These are phyloP conservation scores for Pleomassaria siparia DNA, from an alignment of 2,329 filamentous ascomycete genomes.

Conservation along the genomic window DNA sequence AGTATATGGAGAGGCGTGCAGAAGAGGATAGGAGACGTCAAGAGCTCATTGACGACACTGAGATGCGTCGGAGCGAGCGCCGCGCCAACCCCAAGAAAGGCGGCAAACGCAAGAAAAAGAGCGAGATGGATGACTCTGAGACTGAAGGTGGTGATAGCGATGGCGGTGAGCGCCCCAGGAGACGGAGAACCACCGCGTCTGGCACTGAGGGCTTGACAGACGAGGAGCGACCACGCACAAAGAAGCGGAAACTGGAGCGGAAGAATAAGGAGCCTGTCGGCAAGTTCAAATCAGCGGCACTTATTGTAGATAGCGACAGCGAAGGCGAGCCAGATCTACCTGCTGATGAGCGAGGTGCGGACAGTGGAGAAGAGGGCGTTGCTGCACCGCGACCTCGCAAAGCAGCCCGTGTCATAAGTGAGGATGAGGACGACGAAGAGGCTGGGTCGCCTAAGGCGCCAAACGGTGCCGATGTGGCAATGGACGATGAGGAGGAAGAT, in stretches of 20 bases:
- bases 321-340: slow-evolving; percentile 29
- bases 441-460: slow-evolving; percentile 18
- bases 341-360: slow-evolving; percentile 15
- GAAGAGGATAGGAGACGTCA: slow-evolving; percentile 69
- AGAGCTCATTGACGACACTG: slow-evolving; percentile 69
- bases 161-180: slow-evolving; percentile 42
- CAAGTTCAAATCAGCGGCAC: slow-evolving; percentile 86
- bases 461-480: slow-evolving; percentile 22
- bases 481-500: slow-evolving; percentile 35
- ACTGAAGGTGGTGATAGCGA: slow-evolving; percentile 43
- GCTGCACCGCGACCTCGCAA: slow-evolving; percentile 31
- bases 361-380: slow-evolving; percentile 26
- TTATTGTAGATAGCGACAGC: slow-evolving; percentile 75
- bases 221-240: slow-evolving; percentile 61
- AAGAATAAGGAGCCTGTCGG: slow-evolving; percentile 46
- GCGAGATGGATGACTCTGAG: slow-evolving; percentile 48
- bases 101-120: slow-evolving; percentile 64
- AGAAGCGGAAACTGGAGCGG: slow-evolving; percentile 62
- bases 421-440: slow-evolving; percentile 37
- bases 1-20: slow-evolving; percentile 68
- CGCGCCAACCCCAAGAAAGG: slow-evolving; percentile 55
- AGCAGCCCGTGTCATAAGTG: slow-evolving; percentile 29
- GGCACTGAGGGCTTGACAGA: slow-evolving; percentile 52
- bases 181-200: slow-evolving; percentile 39
- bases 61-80: slow-evolving; percentile 67